Conservation (phyloP, 257 asterid genomes). For the Solanum clarkiae region DNA sequence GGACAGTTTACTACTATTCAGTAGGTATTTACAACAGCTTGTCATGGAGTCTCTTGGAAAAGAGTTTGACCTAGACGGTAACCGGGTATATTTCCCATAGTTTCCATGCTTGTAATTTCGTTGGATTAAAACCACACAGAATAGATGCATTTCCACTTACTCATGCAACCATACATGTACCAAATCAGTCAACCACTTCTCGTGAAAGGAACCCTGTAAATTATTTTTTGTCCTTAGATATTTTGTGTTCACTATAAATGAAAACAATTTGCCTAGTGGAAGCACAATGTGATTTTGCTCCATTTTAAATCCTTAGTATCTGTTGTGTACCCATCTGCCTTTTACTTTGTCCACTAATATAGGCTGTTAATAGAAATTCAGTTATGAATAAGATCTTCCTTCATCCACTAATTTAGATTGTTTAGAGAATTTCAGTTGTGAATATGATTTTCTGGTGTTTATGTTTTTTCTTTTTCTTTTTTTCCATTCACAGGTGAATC, state of each 20-base stretch:
- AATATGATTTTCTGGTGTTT: not conserved
- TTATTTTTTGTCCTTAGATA: not conserved
- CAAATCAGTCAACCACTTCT: not conserved
- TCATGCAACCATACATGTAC: not conserved
- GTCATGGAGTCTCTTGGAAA: constrained; percentile 99
- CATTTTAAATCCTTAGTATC: not conserved
- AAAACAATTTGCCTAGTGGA: not conserved
- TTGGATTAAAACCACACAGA: not conserved
- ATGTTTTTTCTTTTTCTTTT: not conserved
- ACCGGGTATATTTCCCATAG: constrained; percentile 45
- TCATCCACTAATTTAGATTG: not conserved
- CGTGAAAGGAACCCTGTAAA: not conserved
- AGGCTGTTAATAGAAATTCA: not conserved
- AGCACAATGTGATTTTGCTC: not conserved
- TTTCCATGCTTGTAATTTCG: not conserved
- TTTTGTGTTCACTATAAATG: not conserved
- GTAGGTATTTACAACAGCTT: constrained; percentile 94
- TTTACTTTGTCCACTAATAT: not conserved
- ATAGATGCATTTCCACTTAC: not conserved
- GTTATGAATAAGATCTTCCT: not conserved
- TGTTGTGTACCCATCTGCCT: not conserved
- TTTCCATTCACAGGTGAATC: constrained; percentile 58
- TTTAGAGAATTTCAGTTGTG: not conserved
- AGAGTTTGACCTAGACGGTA: constrained; percentile 95
- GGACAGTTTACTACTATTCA: constrained; percentile 87